These are phyloP conservation scores for Lasiosphaeria hispida DNA, from an alignment of 495 filamentous ascomycete species.

Conservation along the genomic window DNA sequence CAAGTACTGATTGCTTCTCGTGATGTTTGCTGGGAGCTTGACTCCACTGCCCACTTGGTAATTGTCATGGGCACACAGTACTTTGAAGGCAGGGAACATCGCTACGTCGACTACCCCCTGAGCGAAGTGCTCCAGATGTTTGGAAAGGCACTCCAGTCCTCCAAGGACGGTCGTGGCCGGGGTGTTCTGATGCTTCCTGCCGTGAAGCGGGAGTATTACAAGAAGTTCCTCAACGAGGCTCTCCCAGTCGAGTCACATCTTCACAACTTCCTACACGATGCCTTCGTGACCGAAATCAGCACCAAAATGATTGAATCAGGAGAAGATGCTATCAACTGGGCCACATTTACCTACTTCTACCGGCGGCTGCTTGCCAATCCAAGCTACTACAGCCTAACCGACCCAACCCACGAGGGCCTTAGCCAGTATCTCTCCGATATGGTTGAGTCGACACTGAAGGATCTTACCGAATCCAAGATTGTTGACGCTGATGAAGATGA, in stretches of 20 bases:
- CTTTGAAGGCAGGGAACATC: slow-evolving; percentile 94
- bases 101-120: slow-evolving; percentile 95
- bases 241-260: slow-evolving; percentile 94
- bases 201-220: slow-evolving; percentile 95
- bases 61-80: slow-evolving; percentile 99
- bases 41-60: slow-evolving; percentile 83
- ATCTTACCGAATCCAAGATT: slow-evolving; percentile 89
- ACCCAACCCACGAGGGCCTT: slow-evolving; percentile 87
- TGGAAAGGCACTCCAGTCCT: slow-evolving; percentile 79
- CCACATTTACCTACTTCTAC: slow-evolving; percentile 98
- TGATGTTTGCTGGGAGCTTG: slow-evolving; percentile 95
- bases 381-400: slow-evolving; percentile 89
- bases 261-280: slow-evolving; percentile 86
- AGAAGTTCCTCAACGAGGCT: slow-evolving; percentile 97
- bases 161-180: slow-evolving; percentile 72
- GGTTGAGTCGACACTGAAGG: slow-evolving; percentile 88
- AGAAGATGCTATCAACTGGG: slow-evolving; percentile 97
- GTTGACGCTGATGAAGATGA: slow-evolving; percentile 97
- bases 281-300: slow-evolving; percentile 95
- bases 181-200: slow-evolving; percentile 93
- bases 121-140: slow-evolving; percentile 99
- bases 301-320: slow-evolving; percentile 90
- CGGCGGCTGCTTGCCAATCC: slow-evolving; percentile 94
- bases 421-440: slow-evolving; percentile 94
- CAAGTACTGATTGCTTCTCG: slow-evolving; percentile 91